Base-by-base conservation (phyloP, 805 yeast genomes). In the Candida hungchunana region DNA sequence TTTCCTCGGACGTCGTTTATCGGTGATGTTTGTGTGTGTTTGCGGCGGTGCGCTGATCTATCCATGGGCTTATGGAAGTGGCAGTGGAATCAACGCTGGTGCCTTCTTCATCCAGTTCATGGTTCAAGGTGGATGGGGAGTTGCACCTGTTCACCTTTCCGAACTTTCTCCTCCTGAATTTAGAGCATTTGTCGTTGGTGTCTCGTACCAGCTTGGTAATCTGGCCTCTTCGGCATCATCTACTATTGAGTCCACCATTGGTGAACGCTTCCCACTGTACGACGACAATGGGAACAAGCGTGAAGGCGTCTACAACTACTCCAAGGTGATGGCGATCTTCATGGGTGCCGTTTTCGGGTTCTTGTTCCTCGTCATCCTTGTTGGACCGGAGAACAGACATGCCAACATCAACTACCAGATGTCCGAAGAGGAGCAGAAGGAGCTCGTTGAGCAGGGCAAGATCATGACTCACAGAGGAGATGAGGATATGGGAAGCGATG, bases 91-190 rank as follows among this genome's bases (percentile, higher is more conserved):
- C 39, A 70, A 71, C 45, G 80, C 79, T 0, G 80, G 79, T 43
- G 82, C 62, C 1, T 77, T 77, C 55, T 76, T 74, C 60, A 57
- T 77, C 40, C 83, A 77, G 51, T 73, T 73, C 51, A 73, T 70
- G 41, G 82, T 79, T 35, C 82, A 77, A 59, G 84, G 84, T 50
- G 76, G 79, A 18, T 79, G 82, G 79, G 84, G 84, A 48, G 77
- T 76, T 27, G 64, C 73, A 36, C 84, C 84, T 36, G 66, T 76
- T 39, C 81, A 77, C 56, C 60, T 79, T 36, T 64, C 77, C 4
- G 83, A 77, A 56, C 63, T 79, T 43, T 67, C 81, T 26, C 79
- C 79, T 39, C 78, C 80, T 15, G 75, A 73, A 41, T 76, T 72
- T 60, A 67, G 79, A 57, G 67, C 84, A 7, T 75, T 79, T 41